phyloP scores from a whole-genome alignment of 108 stramenopile species.

The Fragilaria crotonensis region DNA sequence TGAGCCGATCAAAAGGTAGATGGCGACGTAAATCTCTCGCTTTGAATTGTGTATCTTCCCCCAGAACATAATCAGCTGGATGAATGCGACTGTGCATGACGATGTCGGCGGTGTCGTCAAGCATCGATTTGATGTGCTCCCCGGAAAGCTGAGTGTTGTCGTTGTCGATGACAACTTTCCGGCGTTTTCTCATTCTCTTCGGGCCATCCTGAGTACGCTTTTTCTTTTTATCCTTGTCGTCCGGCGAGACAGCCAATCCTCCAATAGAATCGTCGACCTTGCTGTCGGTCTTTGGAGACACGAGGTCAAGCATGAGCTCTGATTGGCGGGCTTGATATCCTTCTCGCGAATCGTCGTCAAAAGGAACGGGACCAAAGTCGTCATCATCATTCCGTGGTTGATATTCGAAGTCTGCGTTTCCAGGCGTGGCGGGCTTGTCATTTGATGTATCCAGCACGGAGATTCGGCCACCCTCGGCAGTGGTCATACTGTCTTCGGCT shows the following conservation, averaged over 20 bases:
- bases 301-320: background rate
- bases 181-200: conserved; percentile 63
- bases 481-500: conserved; percentile 24
- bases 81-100: conserved; percentile 34
- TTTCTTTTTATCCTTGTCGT: background rate
- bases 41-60: conserved; percentile 20
- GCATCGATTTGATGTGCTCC: conserved; percentile 72
- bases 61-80: conserved; percentile 47
- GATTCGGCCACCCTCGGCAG: background rate
- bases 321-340: background rate
- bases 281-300: background rate
- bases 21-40: background rate
- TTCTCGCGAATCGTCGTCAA: background rate
- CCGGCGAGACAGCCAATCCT: background rate
- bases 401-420: background rate
- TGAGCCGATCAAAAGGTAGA: conserved; percentile 21
- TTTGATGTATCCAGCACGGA: background rate
- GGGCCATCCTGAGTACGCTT: conserved; percentile 15
- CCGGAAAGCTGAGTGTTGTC: conserved; percentile 67
- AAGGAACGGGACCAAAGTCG: background rate
- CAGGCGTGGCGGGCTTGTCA: no score
- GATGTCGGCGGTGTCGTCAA: conserved; percentile 67
- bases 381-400: background rate
- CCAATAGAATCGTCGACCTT: background rate
- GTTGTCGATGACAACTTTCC: conserved; percentile 81